Evolutionary conservation across 805 yeast genomes (phyloP), one percentile per base, ranked within the genome.

Genomic region (Lipomyces chichibuensis): DNA sequence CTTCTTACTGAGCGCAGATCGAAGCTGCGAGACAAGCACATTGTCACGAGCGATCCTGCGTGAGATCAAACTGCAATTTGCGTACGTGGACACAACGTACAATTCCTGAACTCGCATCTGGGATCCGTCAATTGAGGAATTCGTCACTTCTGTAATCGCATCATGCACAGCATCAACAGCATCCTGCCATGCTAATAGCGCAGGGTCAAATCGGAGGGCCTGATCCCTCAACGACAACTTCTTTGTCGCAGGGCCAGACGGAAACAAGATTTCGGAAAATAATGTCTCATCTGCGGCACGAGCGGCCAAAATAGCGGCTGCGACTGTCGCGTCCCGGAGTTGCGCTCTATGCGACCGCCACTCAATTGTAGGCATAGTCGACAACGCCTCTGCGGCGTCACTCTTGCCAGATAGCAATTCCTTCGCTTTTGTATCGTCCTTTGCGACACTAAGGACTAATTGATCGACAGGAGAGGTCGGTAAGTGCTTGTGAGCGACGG

Each of bases 21-120:
- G 65, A 9, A 69, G 57, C 2, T 60, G 37, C 14, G 63, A 32
- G 25, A 57, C 65, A 55, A 29, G 75, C 66, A 49, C 71, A 58
- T 51, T 61, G 73, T 92, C 97, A 79, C 98, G 87, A 75, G 87
- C 85, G 60, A 92, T 84, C 69, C 91, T 85, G 43, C 89, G 83
- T 65, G 89, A 80, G 57, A 89, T 78, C 69, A 85, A 80, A 72
- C 87, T 84, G 79, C 89, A 94, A 73, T 85, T 87, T 73, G 92
- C 85, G 77, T 84, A 94, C 0, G 97, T 90, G 65, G 86, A 80
- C 55, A 92, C 78, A 70, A 94, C 87, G 74, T 92, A 91, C 67
- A 88, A 84, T 76, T 91, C 92, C 59, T 84, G 72, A 5, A 69
- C 85, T 63, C 83, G 85, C 60, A 85, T 87, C 57, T 82, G 84